These are phyloP conservation scores for Aspergillus udagawae DNA, from an alignment of 2,329 filamentous ascomycete species.

Conservation along the genomic window DNA sequence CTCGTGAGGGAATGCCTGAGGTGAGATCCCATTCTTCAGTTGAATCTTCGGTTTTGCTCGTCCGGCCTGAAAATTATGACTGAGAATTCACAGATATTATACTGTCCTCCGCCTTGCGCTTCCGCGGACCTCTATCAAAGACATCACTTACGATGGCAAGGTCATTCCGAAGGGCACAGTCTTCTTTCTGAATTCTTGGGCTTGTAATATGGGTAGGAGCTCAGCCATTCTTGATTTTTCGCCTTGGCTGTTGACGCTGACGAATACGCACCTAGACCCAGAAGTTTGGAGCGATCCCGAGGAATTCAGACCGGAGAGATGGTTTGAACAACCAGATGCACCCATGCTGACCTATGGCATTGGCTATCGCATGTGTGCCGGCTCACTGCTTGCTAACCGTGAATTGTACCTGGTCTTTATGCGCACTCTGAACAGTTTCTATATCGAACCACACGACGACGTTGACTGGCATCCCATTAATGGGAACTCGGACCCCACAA, in stretches of 20 bases:
- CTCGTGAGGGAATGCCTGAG: constrained; percentile 60
- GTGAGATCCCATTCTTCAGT: constrained; percentile 1
- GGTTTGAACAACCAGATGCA: constrained; percentile 60
- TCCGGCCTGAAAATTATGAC: not conserved
- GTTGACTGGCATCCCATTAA: constrained; percentile 57
- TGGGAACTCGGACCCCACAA: constrained; percentile 59
- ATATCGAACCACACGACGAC: constrained; percentile 51
- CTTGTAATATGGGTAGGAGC: constrained; percentile 61
- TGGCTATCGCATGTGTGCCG: constrained; percentile 66
- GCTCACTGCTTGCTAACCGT: constrained; percentile 59
- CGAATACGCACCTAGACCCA: constrained; percentile 36
- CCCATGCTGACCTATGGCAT: constrained; percentile 64
- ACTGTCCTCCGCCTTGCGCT: constrained; percentile 61
- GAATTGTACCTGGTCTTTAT: constrained; percentile 64
- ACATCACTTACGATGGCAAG: constrained; percentile 55
- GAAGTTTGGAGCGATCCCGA: constrained; percentile 57
- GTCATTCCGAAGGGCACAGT: constrained; percentile 60
- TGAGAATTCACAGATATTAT: constrained; percentile 46
- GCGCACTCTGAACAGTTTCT: constrained; percentile 59
- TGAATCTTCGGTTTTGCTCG: not conserved
- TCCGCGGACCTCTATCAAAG: constrained; percentile 58
- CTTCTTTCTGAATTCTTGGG: constrained; percentile 64
- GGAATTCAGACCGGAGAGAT: constrained; percentile 58
- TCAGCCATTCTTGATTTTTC: not conserved
- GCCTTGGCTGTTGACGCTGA: not conserved